These are phyloP conservation scores for Ulvella scutata DNA, from an alignment of 139 green algal species.

Conservation along the genomic window DNA sequence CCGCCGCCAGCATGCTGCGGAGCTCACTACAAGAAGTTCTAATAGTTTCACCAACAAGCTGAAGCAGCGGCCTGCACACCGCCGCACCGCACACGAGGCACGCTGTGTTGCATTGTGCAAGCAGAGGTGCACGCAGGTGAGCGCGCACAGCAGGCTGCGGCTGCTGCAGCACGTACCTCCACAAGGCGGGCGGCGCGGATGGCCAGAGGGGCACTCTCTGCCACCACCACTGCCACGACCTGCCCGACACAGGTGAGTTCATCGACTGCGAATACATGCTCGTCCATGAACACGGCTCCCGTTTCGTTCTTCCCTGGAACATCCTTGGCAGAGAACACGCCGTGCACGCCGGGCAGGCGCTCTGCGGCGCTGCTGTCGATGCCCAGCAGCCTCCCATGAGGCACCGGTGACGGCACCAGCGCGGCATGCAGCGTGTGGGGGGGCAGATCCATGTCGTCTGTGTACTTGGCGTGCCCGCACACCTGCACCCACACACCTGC, in stretches of 20 bases:
- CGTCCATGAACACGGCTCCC: slow-evolving; percentile 66
- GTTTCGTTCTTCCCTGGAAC: slow-evolving; percentile 76
- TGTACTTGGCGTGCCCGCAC: slow-evolving; percentile 76
- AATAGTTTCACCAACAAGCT: no score
- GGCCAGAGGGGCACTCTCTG: slow-evolving; percentile 48
- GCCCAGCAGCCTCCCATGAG: slow-evolving; percentile 60
- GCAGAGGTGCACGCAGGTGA: no score
- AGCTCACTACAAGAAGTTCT: no score
- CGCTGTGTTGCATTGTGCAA: no score
- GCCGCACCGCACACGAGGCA: no score
- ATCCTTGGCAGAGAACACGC: slow-evolving; percentile 53
- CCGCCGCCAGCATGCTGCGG: no score
- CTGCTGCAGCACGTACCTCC: not conserved
- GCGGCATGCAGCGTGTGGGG: slow-evolving; percentile 49
- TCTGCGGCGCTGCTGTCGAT: slow-evolving; percentile 53
- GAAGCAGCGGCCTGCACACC: no score
- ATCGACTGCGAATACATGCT: slow-evolving; percentile 77
- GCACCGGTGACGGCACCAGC: slow-evolving; percentile 54
- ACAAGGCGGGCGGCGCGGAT: slow-evolving; percentile 51
- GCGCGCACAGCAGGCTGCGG: no score
- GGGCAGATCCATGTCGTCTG: slow-evolving; percentile 70
- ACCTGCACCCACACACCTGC: slow-evolving; percentile 32
- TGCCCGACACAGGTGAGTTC: slow-evolving; percentile 76
- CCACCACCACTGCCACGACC: slow-evolving; percentile 77
- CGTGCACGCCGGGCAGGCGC: slow-evolving; percentile 38